Evolutionary conservation across 345 rosid species (phyloP).

Genomic region (Euclidium syriacum): DNA sequence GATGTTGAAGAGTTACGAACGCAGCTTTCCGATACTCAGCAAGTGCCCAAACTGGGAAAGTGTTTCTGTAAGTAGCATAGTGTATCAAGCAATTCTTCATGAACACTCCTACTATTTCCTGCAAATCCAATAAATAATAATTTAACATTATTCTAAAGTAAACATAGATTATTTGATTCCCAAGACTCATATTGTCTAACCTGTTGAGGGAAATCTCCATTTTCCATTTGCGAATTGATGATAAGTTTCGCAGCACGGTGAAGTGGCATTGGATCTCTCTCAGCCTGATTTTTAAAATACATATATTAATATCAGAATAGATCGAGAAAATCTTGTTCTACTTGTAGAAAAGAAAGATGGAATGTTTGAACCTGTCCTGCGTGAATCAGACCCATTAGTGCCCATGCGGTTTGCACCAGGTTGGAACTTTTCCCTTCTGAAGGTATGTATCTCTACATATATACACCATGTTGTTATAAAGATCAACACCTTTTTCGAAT

Average conservation of each 20-base stretch:
- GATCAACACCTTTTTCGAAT: background rate
- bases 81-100: slow-evolving; percentile 60
- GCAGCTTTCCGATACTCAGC: slow-evolving; percentile 41
- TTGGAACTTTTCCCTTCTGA: slow-evolving; percentile 41
- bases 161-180: background rate
- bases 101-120: slow-evolving; percentile 62
- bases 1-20: background rate
- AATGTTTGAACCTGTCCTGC: slow-evolving; percentile 38
- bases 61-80: slow-evolving; percentile 62
- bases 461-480: background rate
- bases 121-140: slow-evolving; percentile 1
- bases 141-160: background rate
- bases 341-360: background rate
- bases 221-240: slow-evolving; percentile 58
- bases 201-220: slow-evolving; percentile 74
- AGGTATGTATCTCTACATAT: slow-evolving; percentile 41
- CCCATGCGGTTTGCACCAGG: slow-evolving; percentile 58
- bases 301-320: background rate
- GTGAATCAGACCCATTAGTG: slow-evolving; percentile 53
- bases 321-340: background rate
- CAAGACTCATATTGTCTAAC: slow-evolving; percentile 20
- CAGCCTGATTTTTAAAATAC: slow-evolving; percentile 18
- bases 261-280: slow-evolving; percentile 57
- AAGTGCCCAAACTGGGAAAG: slow-evolving; percentile 63
- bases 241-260: slow-evolving; percentile 59